A percentile compares a stretch with the other conserved stretches of the same genome.
These are phyloP conservation scores for Solanum verrucosum DNA, from an alignment of 257 asterid genomes.

Conservation along the genomic window DNA sequence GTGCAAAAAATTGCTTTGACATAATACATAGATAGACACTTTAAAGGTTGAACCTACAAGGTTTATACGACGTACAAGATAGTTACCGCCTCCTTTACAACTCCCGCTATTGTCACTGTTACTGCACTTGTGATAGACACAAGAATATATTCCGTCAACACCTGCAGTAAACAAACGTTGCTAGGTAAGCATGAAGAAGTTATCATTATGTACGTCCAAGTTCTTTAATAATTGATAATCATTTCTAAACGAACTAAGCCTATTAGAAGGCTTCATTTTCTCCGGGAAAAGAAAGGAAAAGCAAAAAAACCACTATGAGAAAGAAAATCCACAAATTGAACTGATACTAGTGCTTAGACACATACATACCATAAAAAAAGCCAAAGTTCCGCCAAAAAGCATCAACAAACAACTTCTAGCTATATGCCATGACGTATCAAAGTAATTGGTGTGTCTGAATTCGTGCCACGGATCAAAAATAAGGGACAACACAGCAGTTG, in stretches of 20 bases:
- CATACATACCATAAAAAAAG: conserved; percentile 82
- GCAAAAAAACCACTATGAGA: neutral
- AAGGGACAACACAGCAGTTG: conserved; percentile 76
- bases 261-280: neutral
- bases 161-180: conserved; percentile 40
- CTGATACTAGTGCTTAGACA: neutral
- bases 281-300: no score
- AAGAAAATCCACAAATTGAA: neutral
- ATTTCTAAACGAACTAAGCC: neutral
- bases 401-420: conserved; percentile 74
- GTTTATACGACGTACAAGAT: conserved; percentile 42
- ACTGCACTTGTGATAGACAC: conserved; percentile 95
- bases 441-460: conserved; percentile 53
- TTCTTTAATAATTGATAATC: neutral
- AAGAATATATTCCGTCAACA: conserved; percentile 82
- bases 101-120: conserved; percentile 97
- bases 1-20: neutral
- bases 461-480: conserved; percentile 83
- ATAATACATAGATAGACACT: neutral
- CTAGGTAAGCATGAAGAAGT: neutral
- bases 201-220: neutral
- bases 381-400: conserved; percentile 95
- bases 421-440: conserved; percentile 77
- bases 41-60: neutral
- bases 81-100: conserved; percentile 97